Evolutionary conservation across 1,139 yeast genomes (phyloP), one percentile per base, ranked within the genome.

Genomic region (Debaryomyces robertsiae): DNA sequence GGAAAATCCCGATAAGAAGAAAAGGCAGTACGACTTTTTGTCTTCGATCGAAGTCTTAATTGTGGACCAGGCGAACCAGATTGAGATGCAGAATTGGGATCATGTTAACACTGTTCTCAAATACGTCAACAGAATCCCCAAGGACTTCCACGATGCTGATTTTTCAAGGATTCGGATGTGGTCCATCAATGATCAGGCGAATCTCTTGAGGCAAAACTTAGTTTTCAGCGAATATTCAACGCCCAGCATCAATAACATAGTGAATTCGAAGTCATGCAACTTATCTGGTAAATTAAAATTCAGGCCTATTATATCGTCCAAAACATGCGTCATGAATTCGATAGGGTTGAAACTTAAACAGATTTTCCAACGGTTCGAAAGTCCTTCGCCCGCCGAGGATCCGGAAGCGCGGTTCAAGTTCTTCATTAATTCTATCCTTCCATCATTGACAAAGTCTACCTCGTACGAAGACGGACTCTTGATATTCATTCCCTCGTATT

Each of bases 81-180:
- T 91, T 47, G 88, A 87, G 57, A 87, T 86, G 87, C 98, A 94
- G 64, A 90, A 91, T 55, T 86, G 97, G 93, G 87, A 86, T 30
- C 96, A 93, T 65, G 76, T 93, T 5, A 75, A 73, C 30, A 75
- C 83, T 0, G 77, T 91, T n/a, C 69, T 84, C 54, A 81, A 83
- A 48, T 81, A 84, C 57, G 53, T 90, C 43, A 90, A 90, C 62
- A 69, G 75, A 44, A 79, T 89, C 33, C 98, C 98, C 4, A 77
- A 77, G 46, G 74, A 77, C 39, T 84, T 85, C 52, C 81, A 85
- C 44, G 95, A 87, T 49, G 87, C 95, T 15, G 98, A 93, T 64
- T 93, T 93, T 60, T 82, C 94, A 42, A 77, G 99, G 53, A 83
- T 93, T 32, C 75, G 97, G 52, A 84, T 87, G 84, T 91, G 96